Conservation (phyloP, 768 basidiomycete species). For the Mycena leptocephala region DNA sequence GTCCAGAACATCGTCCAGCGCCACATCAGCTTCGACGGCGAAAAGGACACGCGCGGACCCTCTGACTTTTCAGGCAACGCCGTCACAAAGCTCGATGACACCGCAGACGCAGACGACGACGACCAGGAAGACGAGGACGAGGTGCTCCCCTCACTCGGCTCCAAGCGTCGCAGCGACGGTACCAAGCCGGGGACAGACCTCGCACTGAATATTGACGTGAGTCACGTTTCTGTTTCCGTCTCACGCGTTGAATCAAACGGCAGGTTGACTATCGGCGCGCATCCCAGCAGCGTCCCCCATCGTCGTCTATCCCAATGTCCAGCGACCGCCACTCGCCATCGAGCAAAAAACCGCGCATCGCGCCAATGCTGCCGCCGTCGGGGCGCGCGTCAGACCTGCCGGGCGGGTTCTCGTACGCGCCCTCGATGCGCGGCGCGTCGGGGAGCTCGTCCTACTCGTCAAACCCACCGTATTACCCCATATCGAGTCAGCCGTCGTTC, state of each 20-base stretch:
- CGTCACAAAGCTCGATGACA: constrained; percentile 44
- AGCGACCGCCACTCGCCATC: constrained; percentile 35
- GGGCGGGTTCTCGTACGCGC: constrained; percentile 31
- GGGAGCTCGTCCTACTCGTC: constrained; percentile 27
- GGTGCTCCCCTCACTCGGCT: constrained; percentile 20
- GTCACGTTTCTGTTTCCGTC: neutral
- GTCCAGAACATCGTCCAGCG: constrained; percentile 73
- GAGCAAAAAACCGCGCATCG: constrained; percentile 35
- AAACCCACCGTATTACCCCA: constrained; percentile 17
- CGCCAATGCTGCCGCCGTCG: constrained; percentile 31
- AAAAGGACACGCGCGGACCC: constrained; percentile 54
- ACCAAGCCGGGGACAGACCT: constrained; percentile 18
- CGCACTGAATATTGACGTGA: constrained; percentile 33
- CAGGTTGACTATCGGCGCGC: constrained; percentile 29
- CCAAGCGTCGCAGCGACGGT: constrained; percentile 30
- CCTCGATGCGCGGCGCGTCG: constrained; percentile 32
- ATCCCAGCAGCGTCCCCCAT: constrained; percentile 11
- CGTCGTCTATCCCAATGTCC: constrained; percentile 31
- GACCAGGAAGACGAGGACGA: constrained; percentile 50
- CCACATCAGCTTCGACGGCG: constrained; percentile 65
- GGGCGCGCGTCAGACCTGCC: neutral
- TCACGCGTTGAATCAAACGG: neutral
- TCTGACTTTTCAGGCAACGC: constrained; percentile 51
- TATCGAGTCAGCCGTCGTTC: constrained; percentile 15
- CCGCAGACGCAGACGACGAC: constrained; percentile 45